Base-by-base conservation (phyloP, 495 filamentous ascomycete genomes). In the Cercophora scortea region DNA sequence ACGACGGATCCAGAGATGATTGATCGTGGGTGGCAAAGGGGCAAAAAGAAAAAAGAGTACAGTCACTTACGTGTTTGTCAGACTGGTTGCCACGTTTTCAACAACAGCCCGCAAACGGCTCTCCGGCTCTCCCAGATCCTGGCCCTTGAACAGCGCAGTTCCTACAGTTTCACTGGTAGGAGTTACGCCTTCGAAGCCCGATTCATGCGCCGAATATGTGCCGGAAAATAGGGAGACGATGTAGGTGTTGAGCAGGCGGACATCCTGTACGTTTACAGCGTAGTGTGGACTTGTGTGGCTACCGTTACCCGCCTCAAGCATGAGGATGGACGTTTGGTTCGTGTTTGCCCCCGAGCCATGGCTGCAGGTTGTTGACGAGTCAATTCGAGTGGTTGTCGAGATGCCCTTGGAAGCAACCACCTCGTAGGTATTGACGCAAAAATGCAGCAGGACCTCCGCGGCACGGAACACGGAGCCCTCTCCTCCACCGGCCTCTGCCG, bases 371-470 rank as follows among this genome's bases (percentile, higher is more conserved):
- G 5, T 25, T 5, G 25, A 25, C 25, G 56, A 59, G 42, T 59
- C 34, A 15, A 66, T 52, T 2, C 57, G 48, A 15, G 17, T 41
- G n/a, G 53, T 61, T 8, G 42, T 51, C 17, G 54, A 41, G 11
- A 54, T 25, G 6, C 63, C 63, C 11, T 38, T 15, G 1, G 41
- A 35, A 2, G 49, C 53, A 13, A 46, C 47, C 9, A 52, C 50
- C 6, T 54, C 9, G 54, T 66, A 66, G 16, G 58, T 63, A 42
- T 66, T 66, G 39, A 66, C 61, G 42, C 63, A 66, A 40, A 66
- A 66, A 18, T 62, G 58, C 1, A 61, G 45, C n/a, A 62, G 46
- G 12, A 59, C 56, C 51, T 66, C 63, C 10, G 46, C 45, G 8
- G 63, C 62, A n/a, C 56, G 57, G 54, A 66, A 59, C 9, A 11